These are phyloP conservation scores for Asterella californica DNA, from an alignment of 225 moss, liverwort and hornwort species.

Conservation along the genomic window DNA sequence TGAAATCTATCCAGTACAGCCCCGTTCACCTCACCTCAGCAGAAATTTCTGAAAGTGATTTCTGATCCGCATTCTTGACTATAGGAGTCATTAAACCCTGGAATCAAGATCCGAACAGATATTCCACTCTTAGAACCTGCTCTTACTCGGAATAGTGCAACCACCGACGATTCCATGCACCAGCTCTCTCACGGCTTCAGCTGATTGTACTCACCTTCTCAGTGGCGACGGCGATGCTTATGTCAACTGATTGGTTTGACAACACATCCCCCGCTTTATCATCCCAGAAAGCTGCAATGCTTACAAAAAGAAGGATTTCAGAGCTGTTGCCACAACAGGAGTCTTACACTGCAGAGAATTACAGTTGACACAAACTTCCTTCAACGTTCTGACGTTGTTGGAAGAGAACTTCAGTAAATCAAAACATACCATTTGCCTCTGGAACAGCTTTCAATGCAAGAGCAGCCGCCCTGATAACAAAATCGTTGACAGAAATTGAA, in stretches of 20 bases:
- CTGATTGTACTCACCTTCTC: slow-evolving; percentile 55
- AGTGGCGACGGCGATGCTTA: slow-evolving; percentile 88
- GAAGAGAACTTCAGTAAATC: neutral
- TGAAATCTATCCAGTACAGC: neutral
- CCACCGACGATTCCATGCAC: neutral
- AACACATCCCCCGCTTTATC: slow-evolving; percentile 62
- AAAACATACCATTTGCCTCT: slow-evolving; percentile 89
- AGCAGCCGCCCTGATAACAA: slow-evolving; percentile 90
- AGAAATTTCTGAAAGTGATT: slow-evolving; percentile 75
- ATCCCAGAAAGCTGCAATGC: slow-evolving; percentile 80
- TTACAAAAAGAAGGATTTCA: neutral
- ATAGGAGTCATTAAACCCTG: slow-evolving; percentile 98
- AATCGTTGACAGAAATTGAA: slow-evolving; percentile 90
- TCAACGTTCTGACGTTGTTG: neutral
- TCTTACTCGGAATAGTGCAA: neutral
- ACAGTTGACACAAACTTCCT: neutral
- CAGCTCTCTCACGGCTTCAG: neutral
- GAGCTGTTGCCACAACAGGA: neutral
- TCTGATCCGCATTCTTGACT: slow-evolving; percentile 77
- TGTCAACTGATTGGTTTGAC: slow-evolving; percentile 64
- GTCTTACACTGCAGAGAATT: neutral
- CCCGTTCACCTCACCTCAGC: slow-evolving; percentile 54
- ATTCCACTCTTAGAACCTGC: neutral
- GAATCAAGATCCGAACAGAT: neutral
- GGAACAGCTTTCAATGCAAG: slow-evolving; percentile 91